A percentile compares a stretch with the other conserved stretches of the same genome.
phyloP scores from a whole-genome alignment of 805 yeast species.

The Ogataea polymorpha region DNA sequence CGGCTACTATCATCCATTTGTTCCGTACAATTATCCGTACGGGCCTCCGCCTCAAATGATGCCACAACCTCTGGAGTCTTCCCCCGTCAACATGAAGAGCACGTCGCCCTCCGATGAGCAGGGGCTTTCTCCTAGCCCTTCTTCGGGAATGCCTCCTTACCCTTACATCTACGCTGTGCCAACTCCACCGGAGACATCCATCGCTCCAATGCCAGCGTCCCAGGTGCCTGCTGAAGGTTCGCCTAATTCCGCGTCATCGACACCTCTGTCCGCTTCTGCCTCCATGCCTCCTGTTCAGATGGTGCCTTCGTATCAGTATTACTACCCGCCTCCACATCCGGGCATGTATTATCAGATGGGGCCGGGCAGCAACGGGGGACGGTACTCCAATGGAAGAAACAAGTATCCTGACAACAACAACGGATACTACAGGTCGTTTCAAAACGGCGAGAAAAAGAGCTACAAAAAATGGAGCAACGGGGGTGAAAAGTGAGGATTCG shows the following conservation, averaged over 20 bases:
- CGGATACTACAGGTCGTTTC: conserved; percentile 3
- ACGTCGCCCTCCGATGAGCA: conserved; percentile 1
- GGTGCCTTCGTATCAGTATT: conserved; percentile 17
- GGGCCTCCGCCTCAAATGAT: conserved; percentile 7
- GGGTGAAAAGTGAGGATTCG: background rate
- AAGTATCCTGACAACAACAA: conserved; percentile 6
- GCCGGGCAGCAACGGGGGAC: background rate
- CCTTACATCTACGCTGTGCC: conserved; percentile 17
- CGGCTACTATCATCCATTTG: conserved; percentile 16
- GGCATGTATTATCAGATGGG: conserved; percentile 13
- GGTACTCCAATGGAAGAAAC: conserved; percentile 11
- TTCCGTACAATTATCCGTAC: conserved; percentile 14
- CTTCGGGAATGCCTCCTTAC: conserved; percentile 10
- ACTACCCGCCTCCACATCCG: conserved; percentile 16
- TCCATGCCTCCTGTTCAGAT: conserved; percentile 11
- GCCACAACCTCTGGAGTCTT: conserved; percentile 1
- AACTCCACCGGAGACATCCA: conserved; percentile 1
- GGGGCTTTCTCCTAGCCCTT: conserved; percentile 2
- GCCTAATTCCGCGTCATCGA: conserved; percentile 2
- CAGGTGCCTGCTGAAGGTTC: conserved; percentile 3
- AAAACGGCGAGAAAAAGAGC: conserved; percentile 5
- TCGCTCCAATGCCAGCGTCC: background rate
- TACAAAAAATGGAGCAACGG: conserved; percentile 7
- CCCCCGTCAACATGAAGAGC: conserved; percentile 1
- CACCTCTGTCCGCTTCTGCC: conserved; percentile 9